Evolutionary conservation across 1,139 yeast genomes (phyloP).

Genomic region (Diutina ranongensis): DNA sequence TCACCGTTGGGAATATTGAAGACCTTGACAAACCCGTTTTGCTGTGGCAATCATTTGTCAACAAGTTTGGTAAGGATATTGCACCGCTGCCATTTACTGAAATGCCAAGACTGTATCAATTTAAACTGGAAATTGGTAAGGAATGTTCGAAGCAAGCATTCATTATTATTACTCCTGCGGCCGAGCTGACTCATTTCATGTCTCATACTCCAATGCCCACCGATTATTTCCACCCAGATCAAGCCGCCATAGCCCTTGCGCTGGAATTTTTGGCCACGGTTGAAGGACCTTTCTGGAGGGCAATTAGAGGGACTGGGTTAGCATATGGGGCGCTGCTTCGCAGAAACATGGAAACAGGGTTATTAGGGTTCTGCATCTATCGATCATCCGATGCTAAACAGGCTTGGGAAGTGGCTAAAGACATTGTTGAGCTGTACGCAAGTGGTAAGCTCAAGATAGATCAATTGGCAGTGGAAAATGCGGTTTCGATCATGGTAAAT

Average conservation of each 20-base stretch:
- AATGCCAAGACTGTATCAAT: constrained; percentile 44
- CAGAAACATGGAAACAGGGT: constrained; percentile 55
- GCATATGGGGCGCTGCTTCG: constrained; percentile 75
- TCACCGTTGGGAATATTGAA: constrained; percentile 59
- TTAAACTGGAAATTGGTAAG: constrained; percentile 47
- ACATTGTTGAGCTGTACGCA: constrained; percentile 53
- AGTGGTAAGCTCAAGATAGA: constrained; percentile 46
- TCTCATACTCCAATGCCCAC: constrained; percentile 53
- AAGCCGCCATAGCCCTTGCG: constrained; percentile 61
- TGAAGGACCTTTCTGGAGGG: constrained; percentile 97
- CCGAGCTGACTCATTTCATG: constrained; percentile 73
- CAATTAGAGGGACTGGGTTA: constrained; percentile 88
- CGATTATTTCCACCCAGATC: constrained; percentile 54
- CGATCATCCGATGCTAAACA: constrained; percentile 77
- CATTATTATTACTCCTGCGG: constrained; percentile 68
- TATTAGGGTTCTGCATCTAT: constrained; percentile 53
- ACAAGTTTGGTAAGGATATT: constrained; percentile 6
- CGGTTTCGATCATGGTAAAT: constrained; percentile 66
- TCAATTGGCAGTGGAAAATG: constrained; percentile 48
- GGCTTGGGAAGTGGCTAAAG: constrained; percentile 58
- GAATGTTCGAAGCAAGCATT: constrained; percentile 44
- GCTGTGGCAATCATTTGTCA: constrained; percentile 44
- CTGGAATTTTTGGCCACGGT: constrained; percentile 72
- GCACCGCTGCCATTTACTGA: constrained; percentile 13
- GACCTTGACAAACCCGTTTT: constrained; percentile 43